Conservation (phyloP, 257 asterid species). For the Rauvolfia tetraphylla region DNA sequence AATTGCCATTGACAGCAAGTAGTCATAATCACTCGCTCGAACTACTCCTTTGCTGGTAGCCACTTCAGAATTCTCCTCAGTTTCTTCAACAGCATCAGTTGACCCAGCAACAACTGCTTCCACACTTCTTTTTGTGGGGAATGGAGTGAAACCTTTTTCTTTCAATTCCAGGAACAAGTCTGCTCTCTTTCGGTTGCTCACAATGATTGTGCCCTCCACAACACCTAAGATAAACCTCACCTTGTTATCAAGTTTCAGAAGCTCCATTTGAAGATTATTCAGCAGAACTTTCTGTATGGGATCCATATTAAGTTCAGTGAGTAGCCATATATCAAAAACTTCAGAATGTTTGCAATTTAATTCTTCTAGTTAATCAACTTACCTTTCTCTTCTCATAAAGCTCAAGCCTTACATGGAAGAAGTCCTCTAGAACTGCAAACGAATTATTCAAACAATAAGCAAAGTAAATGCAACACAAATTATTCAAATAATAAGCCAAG, state of each 20-base stretch:
- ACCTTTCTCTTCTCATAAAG: conserved; percentile 81
- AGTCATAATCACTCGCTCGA: conserved; percentile 79
- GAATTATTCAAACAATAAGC: conserved; percentile 16
- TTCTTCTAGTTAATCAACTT: conserved; percentile 14
- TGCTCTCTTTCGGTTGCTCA: conserved; percentile 81
- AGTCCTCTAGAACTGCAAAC: conserved; percentile 88
- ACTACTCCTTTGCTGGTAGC: conserved; percentile 39
- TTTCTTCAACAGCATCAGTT: conserved; percentile 59
- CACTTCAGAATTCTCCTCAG: conserved; percentile 46
- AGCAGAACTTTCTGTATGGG: conserved; percentile 59
- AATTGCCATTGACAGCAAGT: conserved; percentile 76
- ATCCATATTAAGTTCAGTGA: not conserved
- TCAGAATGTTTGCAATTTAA: not conserved
- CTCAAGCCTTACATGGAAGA: conserved; percentile 70
- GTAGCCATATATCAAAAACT: not conserved
- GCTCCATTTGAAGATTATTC: conserved; percentile 66
- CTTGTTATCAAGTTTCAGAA: conserved; percentile 73
- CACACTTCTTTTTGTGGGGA: conserved; percentile 52
- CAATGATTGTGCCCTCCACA: conserved; percentile 77
- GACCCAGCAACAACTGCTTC: conserved; percentile 70
- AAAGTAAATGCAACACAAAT: not conserved
- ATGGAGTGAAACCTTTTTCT: conserved; percentile 82
- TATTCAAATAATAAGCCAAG: conserved; percentile 12
- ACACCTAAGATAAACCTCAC: conserved; percentile 75
- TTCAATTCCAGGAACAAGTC: conserved; percentile 76